Percentiles rank a stretch among this genome's conserved stretches.
These are phyloP conservation scores for Clathrus columnatus DNA, from an alignment of 768 basidiomycete species.

Conservation along the genomic window DNA sequence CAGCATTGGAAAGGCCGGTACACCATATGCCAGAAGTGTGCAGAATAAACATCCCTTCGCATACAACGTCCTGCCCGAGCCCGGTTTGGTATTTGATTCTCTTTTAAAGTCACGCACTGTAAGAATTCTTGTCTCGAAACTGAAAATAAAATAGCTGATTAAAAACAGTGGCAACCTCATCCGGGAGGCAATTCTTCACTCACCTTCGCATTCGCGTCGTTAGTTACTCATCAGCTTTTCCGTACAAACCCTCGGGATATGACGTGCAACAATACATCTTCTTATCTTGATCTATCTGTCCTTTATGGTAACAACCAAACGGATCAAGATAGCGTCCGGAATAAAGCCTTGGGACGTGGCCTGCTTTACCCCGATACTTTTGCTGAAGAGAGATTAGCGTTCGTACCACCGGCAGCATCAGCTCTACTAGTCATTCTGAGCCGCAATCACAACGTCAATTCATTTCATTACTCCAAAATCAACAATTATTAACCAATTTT, in stretches of 20 bases:
- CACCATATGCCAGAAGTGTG: slow-evolving; percentile 52
- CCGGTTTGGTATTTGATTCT: slow-evolving; percentile 30
- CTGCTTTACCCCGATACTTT: slow-evolving; percentile 46
- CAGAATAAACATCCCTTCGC: slow-evolving; percentile 35
- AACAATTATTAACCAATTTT: not conserved
- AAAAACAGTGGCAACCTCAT: slow-evolving; percentile 18
- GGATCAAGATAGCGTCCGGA: slow-evolving; percentile 34
- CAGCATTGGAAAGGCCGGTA: slow-evolving; percentile 47
- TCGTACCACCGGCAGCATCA: slow-evolving; percentile 45
- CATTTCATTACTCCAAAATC: slow-evolving; percentile 15
- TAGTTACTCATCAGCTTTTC: slow-evolving; percentile 29
- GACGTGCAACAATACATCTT: slow-evolving; percentile 43
- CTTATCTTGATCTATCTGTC: slow-evolving; percentile 49
- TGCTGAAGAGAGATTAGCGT: slow-evolving; percentile 40
- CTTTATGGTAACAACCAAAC: slow-evolving; percentile 43
- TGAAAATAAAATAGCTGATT: not conserved
- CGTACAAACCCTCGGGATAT: slow-evolving; percentile 35
- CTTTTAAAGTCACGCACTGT: slow-evolving; percentile 27
- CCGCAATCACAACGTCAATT: slow-evolving; percentile 55
- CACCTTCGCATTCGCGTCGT: slow-evolving; percentile 21
- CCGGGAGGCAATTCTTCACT: slow-evolving; percentile 26
- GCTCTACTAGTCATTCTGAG: slow-evolving; percentile 48
- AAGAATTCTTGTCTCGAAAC: not conserved
- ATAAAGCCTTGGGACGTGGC: slow-evolving; percentile 40
- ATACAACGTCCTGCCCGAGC: slow-evolving; percentile 39